Evolutionary conservation across 805 yeast species (phyloP), one percentile per base, ranked within the genome.

Genomic region (Monosporozyma unispora): DNA sequence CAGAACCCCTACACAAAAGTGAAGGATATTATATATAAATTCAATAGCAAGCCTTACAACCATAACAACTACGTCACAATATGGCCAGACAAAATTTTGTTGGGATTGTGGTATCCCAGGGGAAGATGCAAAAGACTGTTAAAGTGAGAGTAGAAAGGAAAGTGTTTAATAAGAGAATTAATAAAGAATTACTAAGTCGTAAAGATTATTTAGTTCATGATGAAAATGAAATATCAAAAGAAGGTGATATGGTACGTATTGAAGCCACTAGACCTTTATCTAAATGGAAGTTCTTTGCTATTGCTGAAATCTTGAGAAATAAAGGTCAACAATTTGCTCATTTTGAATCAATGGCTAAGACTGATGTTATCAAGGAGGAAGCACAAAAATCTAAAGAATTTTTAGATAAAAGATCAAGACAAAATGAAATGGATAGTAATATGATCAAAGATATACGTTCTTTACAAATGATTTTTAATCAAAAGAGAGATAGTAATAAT

Each of bases 31-130:
- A n/a, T n/a, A n/a, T n/a, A n/a, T n/a, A n/a, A n/a, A n/a, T n/a
- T n/a, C n/a, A n/a, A n/a, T n/a, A n/a, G n/a, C n/a, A n/a, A n/a
- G n/a, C n/a, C n/a, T n/a, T n/a, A n/a, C n/a, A n/a, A n/a, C n/a
- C n/a, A n/a, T n/a, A n/a, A n/a, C n/a, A n/a, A n/a, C n/a, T n/a
- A n/a, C n/a, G n/a, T n/a, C n/a, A 39, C 16, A 18, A 21, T 2
- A 40, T 87, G 96, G 91, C 95, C 47, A 81, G 89, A 70, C 96
- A 87, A 61, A 87, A 87, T 63, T 87, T 90, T 62, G 71, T 88
- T 45, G 99, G 99, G 44, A 81, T 88, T 68, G 98, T 91, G 57
- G 82, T 89, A 29, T 88, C 96, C 46, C 97, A 90, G 63, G 98
- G 98, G 41, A 88, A 88, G 67, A 93, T 90, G 96, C 77, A 78